These are phyloP conservation scores for Lactifluus subvellereus DNA, from an alignment of 768 basidiomycete genomes.

Conservation along the genomic window DNA sequence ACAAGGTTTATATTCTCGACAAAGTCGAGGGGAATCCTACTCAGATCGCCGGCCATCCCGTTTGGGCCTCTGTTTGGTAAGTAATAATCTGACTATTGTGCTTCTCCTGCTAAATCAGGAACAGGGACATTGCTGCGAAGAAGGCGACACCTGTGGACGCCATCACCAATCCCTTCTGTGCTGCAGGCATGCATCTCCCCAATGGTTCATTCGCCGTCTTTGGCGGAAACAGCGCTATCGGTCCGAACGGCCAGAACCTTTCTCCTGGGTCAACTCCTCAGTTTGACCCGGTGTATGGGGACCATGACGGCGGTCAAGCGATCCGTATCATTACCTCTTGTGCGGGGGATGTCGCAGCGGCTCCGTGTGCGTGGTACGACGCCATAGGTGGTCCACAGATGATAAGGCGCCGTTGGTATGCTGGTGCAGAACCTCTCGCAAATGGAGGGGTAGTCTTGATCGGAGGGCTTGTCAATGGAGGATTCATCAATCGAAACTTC, in stretches of 20 bases:
- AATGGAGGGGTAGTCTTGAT: neutral
- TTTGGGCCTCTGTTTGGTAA: slow-evolving; percentile 3
- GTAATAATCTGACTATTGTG: neutral
- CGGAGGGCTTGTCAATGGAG: neutral
- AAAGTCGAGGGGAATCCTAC: neutral
- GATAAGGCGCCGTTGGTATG: neutral
- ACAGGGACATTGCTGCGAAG: neutral
- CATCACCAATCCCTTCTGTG: slow-evolving; percentile 2
- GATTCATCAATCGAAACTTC: neutral
- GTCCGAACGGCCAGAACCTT: neutral
- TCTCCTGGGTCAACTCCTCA: neutral
- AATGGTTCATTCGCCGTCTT: slow-evolving; percentile 2
- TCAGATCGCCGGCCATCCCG: neutral
- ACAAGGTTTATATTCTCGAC: slow-evolving; percentile 15
- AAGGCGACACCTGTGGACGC: neutral
- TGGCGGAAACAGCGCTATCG: slow-evolving; percentile 1
- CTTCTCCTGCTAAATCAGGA: neutral
- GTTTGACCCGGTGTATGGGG: neutral
- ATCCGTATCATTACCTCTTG: slow-evolving; percentile 7
- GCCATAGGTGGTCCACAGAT: neutral
- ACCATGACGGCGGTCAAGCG: neutral
- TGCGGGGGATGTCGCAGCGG: neutral
- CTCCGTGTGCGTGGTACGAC: slow-evolving; percentile 5
- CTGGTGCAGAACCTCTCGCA: neutral
- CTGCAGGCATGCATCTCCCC: slow-evolving; percentile 12